Percentiles rank a stretch among this genome's conserved stretches.
phyloP scores from a whole-genome alignment of 345 rosid species.

The Pistacia integerrima region DNA sequence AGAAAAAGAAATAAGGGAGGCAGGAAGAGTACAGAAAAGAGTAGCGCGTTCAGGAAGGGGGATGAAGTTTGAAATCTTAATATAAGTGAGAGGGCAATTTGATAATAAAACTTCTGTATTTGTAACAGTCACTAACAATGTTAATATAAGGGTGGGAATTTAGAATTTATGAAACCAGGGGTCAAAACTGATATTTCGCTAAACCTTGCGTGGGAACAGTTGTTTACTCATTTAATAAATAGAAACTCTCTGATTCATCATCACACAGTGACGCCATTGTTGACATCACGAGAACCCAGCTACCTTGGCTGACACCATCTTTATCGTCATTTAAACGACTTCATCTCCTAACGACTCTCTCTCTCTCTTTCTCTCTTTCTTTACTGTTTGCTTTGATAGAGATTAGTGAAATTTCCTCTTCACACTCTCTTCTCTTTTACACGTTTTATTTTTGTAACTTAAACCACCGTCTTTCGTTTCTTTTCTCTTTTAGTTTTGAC shows the following conservation, averaged over 20 bases:
- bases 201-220: too few species aligned
- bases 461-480: background rate
- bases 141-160: too few species aligned
- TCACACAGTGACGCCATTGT: slow-evolving; percentile 23
- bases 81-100: too few species aligned
- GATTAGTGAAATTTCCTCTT: slow-evolving; percentile 32
- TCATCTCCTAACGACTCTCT: slow-evolving; percentile 26
- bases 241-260: background rate
- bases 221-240: too few species aligned
- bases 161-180: too few species aligned
- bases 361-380: background rate
- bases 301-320: slow-evolving; percentile 29
- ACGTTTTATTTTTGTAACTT: background rate
- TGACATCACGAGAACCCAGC: slow-evolving; percentile 31
- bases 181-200: too few species aligned
- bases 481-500: background rate
- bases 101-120: too few species aligned
- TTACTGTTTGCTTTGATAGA: slow-evolving; percentile 3
- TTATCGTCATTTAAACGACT: slow-evolving; percentile 33
- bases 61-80: too few species aligned
- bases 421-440: background rate
- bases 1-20: too few species aligned
- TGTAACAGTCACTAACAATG: too few species aligned
- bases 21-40: too few species aligned
- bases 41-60: too few species aligned